Evolutionary conservation across 139 green algal genomes (phyloP), one percentile per base, ranked within the genome.

Genomic region (Chlorella sp.): DNA sequence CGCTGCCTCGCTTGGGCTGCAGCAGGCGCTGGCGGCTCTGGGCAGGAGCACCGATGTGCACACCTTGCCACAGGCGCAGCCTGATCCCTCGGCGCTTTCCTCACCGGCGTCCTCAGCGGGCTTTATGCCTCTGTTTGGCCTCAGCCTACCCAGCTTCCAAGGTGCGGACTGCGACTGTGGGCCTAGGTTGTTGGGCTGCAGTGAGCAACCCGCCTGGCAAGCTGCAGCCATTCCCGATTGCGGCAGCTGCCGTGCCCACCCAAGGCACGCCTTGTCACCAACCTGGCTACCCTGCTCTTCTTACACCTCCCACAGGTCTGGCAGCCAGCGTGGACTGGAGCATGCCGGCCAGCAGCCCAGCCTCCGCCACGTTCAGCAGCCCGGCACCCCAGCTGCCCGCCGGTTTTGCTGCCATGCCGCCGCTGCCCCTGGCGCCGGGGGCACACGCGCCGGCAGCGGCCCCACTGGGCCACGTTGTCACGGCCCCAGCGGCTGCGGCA

Each of bases 121-220:
- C 40, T 87, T 87, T 70, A 62, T 87, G 60, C 82, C 82, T 3
- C 82, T 87, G 28, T 87, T 87, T 72, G 82, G 82, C 36, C 73
- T 87, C 43, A 73, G 76, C 44, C 73, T 87, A 7, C 82, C 82
- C 9, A 62, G 43, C 5, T 28, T 87, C 5, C 30, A 38, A 82
- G 73, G 73, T 58, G n/a, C 17, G 72, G n/a, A n/a, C n/a, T n/a
- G n/a, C n/a, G n/a, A n/a, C 34, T 65, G 13, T 14, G 56, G 26
- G 51, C 16, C 51, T 17, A 60, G 51, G 51, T 60, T 60, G 58
- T 9, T n/a, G n/a, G n/a, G n/a, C n/a, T n/a, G n/a, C n/a, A n/a
- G n/a, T n/a, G n/a, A n/a, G n/a, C n/a, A n/a, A n/a, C n/a, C n/a
- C n/a, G n/a, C n/a, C n/a, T n/a, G n/a, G n/a, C n/a, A n/a, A 26